Base-by-base conservation (phyloP, 108 stramenopile species). In the Nitzschia putrida region DNA sequence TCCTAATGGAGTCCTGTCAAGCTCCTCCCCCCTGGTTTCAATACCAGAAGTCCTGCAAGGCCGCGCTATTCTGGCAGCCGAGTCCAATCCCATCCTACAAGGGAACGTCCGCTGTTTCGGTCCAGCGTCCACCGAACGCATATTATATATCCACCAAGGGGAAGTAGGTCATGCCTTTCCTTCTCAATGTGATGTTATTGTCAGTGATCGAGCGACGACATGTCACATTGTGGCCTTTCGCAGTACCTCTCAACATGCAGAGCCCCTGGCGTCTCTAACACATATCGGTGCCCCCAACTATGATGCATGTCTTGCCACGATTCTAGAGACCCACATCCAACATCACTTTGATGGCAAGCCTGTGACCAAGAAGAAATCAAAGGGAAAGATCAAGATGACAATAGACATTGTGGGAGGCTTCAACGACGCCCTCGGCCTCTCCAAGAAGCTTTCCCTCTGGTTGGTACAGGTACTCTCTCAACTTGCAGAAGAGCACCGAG, bases 361-460 rank as follows among this genome's bases (percentile, higher is more conserved):
- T 7, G 42, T 45, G 3, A 38, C 13, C 22, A 22, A 20, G 22
- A 23, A 20, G 9, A 23, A 9, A 3, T 23, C 45, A 1, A 24
- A 24, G 54, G 54, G 13, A n/a, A 59, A 59, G 20, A 1, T 59
- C n/a, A 10, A 59, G 13, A 23, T 59, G 58, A 76, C 77, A 16
- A 76, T 93, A 53, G 83, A 93, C 57, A 57, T 93, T 1, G 61
- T 90, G 73, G 92, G 92, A 38, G 92, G 92, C 5, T 93, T 81
- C 64, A 60, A 81, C 41, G 91, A 92, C 54, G 53, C 64, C 14
- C 64, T 83, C 23, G 68, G 64, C 8, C 51, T 63, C 2, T 87
- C 85, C 0, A 68, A 60, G 20, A 64, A 69, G 50, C 85, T 87
- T 44, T 83, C 88, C 8, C 24, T 69, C 20, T 82, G 76, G 69